Conservation (phyloP, 805 yeast genomes). For the Metschnikowia shivogae region DNA sequence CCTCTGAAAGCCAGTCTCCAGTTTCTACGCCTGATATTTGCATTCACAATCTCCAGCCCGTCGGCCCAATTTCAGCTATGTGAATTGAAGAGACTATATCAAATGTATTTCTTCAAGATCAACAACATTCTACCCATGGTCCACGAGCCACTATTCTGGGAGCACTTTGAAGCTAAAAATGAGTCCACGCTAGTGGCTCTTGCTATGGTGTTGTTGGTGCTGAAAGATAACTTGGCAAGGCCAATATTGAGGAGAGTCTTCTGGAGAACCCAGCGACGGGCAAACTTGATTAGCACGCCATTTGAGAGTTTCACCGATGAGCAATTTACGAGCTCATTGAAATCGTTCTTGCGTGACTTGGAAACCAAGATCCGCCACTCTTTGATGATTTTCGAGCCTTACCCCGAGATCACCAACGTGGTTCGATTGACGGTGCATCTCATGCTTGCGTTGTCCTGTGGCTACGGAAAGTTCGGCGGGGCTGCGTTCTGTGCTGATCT, state of each 20-base stretch:
- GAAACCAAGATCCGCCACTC: slow-evolving; percentile 35
- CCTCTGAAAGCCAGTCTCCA: slow-evolving; percentile 12
- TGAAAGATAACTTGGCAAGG: slow-evolving; percentile 25
- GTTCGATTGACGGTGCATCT: slow-evolving; percentile 21
- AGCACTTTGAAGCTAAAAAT: slow-evolving; percentile 18
- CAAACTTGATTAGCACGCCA: not conserved
- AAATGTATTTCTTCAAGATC: slow-evolving; percentile 29
- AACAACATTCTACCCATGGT: slow-evolving; percentile 34
- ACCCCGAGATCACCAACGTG: slow-evolving; percentile 31
- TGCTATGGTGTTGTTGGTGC: slow-evolving; percentile 26
- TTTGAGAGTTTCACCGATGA: not conserved
- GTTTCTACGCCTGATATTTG: slow-evolving; percentile 31
- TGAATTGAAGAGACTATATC: slow-evolving; percentile 21
- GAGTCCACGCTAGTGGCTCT: slow-evolving; percentile 22
- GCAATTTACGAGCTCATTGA: slow-evolving; percentile 12
- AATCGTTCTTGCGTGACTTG: slow-evolving; percentile 20
- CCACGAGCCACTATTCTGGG: slow-evolving; percentile 27
- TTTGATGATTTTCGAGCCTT: slow-evolving; percentile 23
- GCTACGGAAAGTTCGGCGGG: slow-evolving; percentile 1
- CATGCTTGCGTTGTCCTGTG: slow-evolving; percentile 15
- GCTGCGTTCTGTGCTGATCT: not conserved
- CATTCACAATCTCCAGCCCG: slow-evolving; percentile 33
- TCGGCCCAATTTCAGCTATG: slow-evolving; percentile 19
- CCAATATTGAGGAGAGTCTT: slow-evolving; percentile 24
- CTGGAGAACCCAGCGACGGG: slow-evolving; percentile 7